A percentile compares a stretch with the other conserved stretches of the same genome.
phyloP scores from a whole-genome alignment of 2,329 filamentous ascomycete species.

The Rhexocercosporidium sp. region DNA sequence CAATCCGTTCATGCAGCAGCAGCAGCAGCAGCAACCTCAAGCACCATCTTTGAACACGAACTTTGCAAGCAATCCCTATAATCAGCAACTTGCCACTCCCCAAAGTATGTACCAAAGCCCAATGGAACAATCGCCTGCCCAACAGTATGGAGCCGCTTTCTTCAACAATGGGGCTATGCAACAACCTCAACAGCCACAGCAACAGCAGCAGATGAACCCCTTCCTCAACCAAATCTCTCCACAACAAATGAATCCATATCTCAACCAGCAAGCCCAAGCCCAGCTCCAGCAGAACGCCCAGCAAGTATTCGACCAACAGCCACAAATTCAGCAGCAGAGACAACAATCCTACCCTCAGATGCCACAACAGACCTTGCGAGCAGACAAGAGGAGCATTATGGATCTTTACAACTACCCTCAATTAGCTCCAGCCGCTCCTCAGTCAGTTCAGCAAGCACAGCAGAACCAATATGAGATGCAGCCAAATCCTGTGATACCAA shows the following conservation, averaged over 20 bases:
- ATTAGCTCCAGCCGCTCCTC: constrained; percentile 36
- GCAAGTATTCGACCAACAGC: constrained; percentile 40
- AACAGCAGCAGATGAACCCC: constrained; percentile 34
- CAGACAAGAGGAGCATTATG: constrained; percentile 77
- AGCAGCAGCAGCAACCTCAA: constrained; percentile 35
- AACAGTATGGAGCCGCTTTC: constrained; percentile 37
- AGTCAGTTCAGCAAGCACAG: constrained; percentile 24
- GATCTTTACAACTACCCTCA: constrained; percentile 67
- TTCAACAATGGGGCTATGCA: constrained; percentile 29
- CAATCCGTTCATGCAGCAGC: constrained; percentile 42
- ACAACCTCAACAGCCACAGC: constrained; percentile 27
- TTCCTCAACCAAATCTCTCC: constrained; percentile 30
- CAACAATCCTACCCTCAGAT: constrained; percentile 45
- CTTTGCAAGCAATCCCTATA: constrained; percentile 48
- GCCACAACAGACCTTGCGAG: constrained; percentile 52
- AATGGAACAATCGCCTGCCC: constrained; percentile 43
- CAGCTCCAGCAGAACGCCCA: constrained; percentile 10
- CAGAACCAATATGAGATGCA: constrained; percentile 30
- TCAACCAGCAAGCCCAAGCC: constrained; percentile 9
- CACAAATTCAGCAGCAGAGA: constrained; percentile 41
- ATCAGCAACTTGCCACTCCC: constrained; percentile 41
- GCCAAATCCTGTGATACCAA: neutral
- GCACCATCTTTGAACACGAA: constrained; percentile 36
- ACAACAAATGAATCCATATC: constrained; percentile 26
- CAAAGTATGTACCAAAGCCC: constrained; percentile 37